Conservation (phyloP, 1,284 basidiomycete genomes). For the Marasmius fiardii region DNA sequence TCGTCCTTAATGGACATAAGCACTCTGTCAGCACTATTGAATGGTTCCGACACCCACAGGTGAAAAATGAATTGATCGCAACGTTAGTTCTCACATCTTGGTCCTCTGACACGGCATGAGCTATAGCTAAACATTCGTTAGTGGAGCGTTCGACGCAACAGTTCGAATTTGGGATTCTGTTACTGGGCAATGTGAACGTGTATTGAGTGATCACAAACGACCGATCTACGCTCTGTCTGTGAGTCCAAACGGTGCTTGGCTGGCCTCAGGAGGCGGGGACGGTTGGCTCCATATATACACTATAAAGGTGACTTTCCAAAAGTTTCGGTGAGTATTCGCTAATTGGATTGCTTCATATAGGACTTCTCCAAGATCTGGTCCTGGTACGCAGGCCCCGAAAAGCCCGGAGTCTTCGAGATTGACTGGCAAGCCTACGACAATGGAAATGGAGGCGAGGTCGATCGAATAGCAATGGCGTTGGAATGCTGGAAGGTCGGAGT, state of each 20-base stretch:
- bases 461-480: slow-evolving; percentile 57
- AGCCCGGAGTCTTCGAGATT: slow-evolving; percentile 61
- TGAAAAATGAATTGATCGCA: slow-evolving; percentile 53
- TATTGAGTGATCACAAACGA: slow-evolving; percentile 62
- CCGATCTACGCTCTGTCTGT: slow-evolving; percentile 68
- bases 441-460: slow-evolving; percentile 33
- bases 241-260: slow-evolving; percentile 58
- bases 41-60: slow-evolving; percentile 60
- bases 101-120: slow-evolving; percentile 1
- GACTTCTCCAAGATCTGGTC: slow-evolving; percentile 48
- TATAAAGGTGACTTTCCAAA: slow-evolving; percentile 34
- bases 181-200: slow-evolving; percentile 66
- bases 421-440: slow-evolving; percentile 46
- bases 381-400: slow-evolving; percentile 49
- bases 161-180: slow-evolving; percentile 75
- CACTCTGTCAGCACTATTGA: slow-evolving; percentile 64
- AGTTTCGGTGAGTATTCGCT: background rate
- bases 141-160: slow-evolving; percentile 68
- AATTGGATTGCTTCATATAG: slow-evolving; percentile 23
- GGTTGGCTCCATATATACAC: slow-evolving; percentile 59
- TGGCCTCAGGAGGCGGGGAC: slow-evolving; percentile 61
- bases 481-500: slow-evolving; percentile 53
- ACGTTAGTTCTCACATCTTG: slow-evolving; percentile 50
- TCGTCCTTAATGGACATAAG: slow-evolving; percentile 61
- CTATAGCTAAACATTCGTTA: slow-evolving; percentile 2